phyloP scores from a whole-genome alignment of 768 basidiomycete species.

The Pleurotus djamor region DNA sequence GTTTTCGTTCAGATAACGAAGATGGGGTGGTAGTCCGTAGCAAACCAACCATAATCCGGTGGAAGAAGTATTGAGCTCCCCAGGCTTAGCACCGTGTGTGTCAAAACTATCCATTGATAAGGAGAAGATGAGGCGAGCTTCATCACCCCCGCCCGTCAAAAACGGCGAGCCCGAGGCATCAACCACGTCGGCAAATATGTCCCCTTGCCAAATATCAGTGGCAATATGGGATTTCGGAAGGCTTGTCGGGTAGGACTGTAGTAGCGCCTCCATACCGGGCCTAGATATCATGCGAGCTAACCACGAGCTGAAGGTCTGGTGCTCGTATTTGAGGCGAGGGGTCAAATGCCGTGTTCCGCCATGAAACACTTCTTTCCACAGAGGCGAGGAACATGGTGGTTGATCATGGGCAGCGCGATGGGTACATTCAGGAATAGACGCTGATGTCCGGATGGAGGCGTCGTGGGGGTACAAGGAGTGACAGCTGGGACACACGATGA shows the following conservation, averaged over 20 bases:
- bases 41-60: neutral
- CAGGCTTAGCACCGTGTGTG: neutral
- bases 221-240: constrained; percentile 3
- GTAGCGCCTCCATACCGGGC: constrained; percentile 20
- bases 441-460: constrained; percentile 4
- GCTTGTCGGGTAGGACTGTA: constrained; percentile 13
- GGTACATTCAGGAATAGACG: constrained; percentile 9
- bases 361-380: neutral
- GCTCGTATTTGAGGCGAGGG: constrained; percentile 14
- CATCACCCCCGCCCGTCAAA: too few species aligned
- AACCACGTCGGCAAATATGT: constrained; percentile 19
- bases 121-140: constrained; percentile 25
- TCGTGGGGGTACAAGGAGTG: constrained; percentile 15
- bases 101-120: constrained; percentile 11
- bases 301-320: constrained; percentile 21
- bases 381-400: neutral
- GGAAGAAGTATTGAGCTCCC: neutral
- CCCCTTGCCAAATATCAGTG: constrained; percentile 24
- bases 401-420: constrained; percentile 11
- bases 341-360: neutral
- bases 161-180: constrained; percentile 22
- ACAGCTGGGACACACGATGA: constrained; percentile 21
- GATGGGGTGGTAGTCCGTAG: neutral
- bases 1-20: constrained; percentile 23
- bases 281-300: constrained; percentile 20